phyloP scores from a whole-genome alignment of 2,329 filamentous ascomycete genomes.

The Colletotrichum cordylinicola region DNA sequence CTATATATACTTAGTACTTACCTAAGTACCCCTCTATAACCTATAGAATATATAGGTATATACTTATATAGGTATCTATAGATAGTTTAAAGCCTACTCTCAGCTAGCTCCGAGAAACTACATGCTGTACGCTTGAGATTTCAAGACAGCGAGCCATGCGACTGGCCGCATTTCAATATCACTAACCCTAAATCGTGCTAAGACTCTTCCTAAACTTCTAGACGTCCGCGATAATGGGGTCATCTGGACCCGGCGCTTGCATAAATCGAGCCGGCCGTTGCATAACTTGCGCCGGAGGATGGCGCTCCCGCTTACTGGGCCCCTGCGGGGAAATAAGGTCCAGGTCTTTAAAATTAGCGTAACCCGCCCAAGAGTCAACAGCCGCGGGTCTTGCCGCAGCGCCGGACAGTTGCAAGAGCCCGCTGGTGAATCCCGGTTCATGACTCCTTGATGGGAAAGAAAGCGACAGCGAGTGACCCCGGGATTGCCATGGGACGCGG shows the following conservation, averaged over 20 bases:
- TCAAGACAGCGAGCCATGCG: neutral
- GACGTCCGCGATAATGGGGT: neutral
- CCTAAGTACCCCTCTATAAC: neutral
- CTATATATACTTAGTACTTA: neutral
- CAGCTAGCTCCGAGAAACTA: neutral
- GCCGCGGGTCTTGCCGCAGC: neutral
- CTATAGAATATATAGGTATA: neutral
- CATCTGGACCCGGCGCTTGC: neutral
- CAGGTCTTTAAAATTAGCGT: neutral
- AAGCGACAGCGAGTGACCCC: neutral
- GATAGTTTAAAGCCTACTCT: too few relatives aligned
- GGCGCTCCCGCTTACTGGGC: neutral
- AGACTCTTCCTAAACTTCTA: neutral
- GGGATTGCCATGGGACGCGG: neutral
- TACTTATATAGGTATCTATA: too few relatives aligned
- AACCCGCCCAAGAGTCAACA: neutral
- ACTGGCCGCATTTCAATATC: neutral
- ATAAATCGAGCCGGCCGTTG: neutral
- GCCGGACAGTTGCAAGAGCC: neutral
- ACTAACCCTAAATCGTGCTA: neutral
- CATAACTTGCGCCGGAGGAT: constrained; percentile 8
- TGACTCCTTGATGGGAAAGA: neutral
- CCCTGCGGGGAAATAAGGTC: constrained; percentile 7
- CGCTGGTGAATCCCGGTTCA: neutral
- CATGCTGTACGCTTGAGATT: neutral